Evolutionary conservation across 805 yeast species (phyloP).

Genomic region (Wickerhamiella spandovensis): DNA sequence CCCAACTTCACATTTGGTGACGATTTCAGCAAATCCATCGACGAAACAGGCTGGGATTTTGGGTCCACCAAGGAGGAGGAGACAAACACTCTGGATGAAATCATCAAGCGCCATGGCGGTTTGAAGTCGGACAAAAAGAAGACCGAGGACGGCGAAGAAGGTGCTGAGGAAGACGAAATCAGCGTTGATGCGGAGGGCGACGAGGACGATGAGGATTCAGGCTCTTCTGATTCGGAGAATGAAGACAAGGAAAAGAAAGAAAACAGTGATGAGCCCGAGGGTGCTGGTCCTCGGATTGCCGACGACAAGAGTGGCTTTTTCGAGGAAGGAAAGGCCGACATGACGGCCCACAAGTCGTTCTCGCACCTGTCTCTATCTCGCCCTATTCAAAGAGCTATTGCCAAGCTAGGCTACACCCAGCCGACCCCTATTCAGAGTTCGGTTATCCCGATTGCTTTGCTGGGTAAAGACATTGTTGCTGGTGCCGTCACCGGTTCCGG

Average conservation of each 20-base stretch:
- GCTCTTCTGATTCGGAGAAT: constrained; percentile 24
- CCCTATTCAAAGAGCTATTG: constrained; percentile 74
- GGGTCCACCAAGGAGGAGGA: constrained; percentile 39
- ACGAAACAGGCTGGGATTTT: constrained; percentile 78
- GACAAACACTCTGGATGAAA: constrained; percentile 69
- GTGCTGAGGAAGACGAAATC: constrained; percentile 21
- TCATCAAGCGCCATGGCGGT: constrained; percentile 79
- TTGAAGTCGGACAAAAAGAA: constrained; percentile 35
- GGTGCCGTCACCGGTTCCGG: constrained; percentile 99
- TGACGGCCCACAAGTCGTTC: constrained; percentile 46
- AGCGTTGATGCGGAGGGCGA: constrained; percentile 17
- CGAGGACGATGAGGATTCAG: constrained; percentile 16
- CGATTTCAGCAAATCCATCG: constrained; percentile 26
- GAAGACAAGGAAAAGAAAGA: constrained; percentile 8
- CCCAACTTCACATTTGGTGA: constrained; percentile 66
- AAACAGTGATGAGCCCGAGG: constrained; percentile 15
- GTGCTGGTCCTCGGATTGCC: constrained; percentile 22
- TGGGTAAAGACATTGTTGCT: constrained; percentile 94
- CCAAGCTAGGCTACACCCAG: constrained; percentile 64
- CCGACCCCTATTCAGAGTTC: constrained; percentile 95
- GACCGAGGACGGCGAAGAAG: constrained; percentile 21
- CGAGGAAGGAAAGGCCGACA: constrained; percentile 22
- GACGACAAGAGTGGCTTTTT: constrained; percentile 26
- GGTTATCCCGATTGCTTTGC: constrained; percentile 79
- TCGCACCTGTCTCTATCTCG: constrained; percentile 72